Evolutionary conservation across 306 rosid species (phyloP).

Genomic region (Notholithocarpus densiflorus): DNA sequence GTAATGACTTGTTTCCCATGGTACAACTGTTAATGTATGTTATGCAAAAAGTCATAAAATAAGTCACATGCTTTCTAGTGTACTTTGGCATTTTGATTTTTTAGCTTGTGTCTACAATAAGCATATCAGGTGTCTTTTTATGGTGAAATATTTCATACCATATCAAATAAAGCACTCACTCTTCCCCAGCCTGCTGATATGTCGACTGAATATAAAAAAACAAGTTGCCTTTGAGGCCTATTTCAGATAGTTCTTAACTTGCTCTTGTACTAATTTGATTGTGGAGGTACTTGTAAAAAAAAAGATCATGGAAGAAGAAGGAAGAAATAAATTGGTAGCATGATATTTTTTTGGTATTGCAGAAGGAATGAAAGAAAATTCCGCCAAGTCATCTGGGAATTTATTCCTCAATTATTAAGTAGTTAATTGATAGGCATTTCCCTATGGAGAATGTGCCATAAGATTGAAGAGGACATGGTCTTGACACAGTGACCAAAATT

Average conservation of each 20-base stretch:
- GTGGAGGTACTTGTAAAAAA: too few relatives aligned
- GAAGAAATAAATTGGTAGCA: background rate
- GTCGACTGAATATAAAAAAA: background rate
- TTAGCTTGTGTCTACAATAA: background rate
- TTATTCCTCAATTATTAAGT: background rate
- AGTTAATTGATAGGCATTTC: background rate
- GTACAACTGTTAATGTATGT: background rate
- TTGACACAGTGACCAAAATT: too few relatives aligned
- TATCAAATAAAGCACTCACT: background rate
- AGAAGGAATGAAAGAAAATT: background rate
- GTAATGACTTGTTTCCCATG: slow-evolving; percentile 7
- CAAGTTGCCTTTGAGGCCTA: background rate
- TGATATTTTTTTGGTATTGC: background rate
- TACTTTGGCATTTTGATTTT: background rate
- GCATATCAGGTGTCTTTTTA: background rate
- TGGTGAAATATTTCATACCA: background rate
- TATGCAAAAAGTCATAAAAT: background rate
- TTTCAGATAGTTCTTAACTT: background rate
- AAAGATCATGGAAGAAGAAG: background rate
- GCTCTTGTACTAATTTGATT: background rate
- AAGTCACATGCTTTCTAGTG: slow-evolving; percentile 12
- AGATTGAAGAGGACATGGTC: background rate
- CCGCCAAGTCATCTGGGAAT: background rate
- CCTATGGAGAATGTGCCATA: background rate
- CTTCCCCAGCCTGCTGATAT: background rate